Base-by-base conservation (phyloP, 2,329 filamentous ascomycete species). In the Fusarium sp. region DNA sequence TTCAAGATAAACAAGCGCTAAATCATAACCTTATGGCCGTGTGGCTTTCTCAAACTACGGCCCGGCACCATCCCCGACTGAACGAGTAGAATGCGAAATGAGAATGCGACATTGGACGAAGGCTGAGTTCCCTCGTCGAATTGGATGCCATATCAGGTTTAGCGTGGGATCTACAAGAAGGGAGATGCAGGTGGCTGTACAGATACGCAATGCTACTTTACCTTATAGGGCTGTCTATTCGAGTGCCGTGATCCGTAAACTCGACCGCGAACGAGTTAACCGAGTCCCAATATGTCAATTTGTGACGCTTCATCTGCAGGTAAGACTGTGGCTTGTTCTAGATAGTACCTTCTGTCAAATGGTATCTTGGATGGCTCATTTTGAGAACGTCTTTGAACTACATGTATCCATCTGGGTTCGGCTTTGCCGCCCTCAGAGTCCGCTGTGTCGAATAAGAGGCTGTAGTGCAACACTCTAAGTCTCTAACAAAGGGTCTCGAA, bases 181-280 rank as follows among this genome's bases (percentile, higher is more conserved):
- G 31, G 41, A 35, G 42, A 27, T 31, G 15, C 48, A 49, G 31
- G 39, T 63, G 60, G 50, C 58, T 58, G 50, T 50, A 31, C 29
- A 31, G 11, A 25, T 33, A 17, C 14, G 13, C 29, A 58, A 58
- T 51, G 18, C 27, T 37, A 39, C 59, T 45, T 64, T 39, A 49
- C 60, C 60, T 51, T 41, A 35, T 69, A 68, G 66, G 66, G 66
- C 66, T 68, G 61, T 48, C 46, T 14, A 56, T 55, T 51, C 46
- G 47, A 56, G 42, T 66, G 61, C 62, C 61, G 43, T 35, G 25
- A 47, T 60, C 50, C 62, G 49, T 35, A n/a, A 27, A 29, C 36
- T 57, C 42, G 39, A 50, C 27, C 36, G 25, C 57, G 15, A 40
- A 57, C 35, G 37, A 21, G n/a, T 11, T 40, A 31, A 61, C 15